Conservation (phyloP, 78 protist species). For the Polysphondylium violaceum region DNA sequence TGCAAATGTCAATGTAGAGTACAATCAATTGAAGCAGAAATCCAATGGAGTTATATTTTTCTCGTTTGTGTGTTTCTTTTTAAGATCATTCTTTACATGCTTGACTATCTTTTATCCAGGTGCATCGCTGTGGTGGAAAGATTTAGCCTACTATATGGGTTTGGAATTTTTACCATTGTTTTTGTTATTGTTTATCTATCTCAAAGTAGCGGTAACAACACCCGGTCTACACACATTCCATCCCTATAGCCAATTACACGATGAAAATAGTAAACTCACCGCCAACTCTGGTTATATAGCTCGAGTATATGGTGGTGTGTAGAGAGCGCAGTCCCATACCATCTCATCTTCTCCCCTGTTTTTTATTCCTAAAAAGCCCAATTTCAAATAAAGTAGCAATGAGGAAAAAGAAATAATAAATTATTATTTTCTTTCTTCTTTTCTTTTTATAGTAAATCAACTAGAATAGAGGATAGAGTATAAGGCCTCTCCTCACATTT, state of each 20-base stretch:
- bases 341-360: too few species aligned
- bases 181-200: not conserved
- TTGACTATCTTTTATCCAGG: conserved; percentile 7
- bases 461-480: too few species aligned
- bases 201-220: not conserved
- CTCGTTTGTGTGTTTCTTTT: conserved; percentile 14
- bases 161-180: conserved; percentile 9
- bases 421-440: too few species aligned
- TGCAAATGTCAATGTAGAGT: conserved; percentile 2
- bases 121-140: conserved; percentile 21
- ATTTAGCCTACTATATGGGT: not conserved
- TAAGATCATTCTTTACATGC: not conserved
- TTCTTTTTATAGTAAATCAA: too few species aligned
- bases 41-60: conserved; percentile 15
- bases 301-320: too few species aligned
- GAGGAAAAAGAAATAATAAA: too few species aligned
- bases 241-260: not conserved
- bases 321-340: too few species aligned
- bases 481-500: too few species aligned
- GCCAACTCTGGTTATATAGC: not conserved
- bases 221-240: not conserved
- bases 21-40: conserved; percentile 2
- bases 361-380: too few species aligned
- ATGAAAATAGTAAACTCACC: conserved; percentile 7
- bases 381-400: too few species aligned